Base-by-base conservation (phyloP, 345 rosid genomes). In the Acer saccharum region DNA sequence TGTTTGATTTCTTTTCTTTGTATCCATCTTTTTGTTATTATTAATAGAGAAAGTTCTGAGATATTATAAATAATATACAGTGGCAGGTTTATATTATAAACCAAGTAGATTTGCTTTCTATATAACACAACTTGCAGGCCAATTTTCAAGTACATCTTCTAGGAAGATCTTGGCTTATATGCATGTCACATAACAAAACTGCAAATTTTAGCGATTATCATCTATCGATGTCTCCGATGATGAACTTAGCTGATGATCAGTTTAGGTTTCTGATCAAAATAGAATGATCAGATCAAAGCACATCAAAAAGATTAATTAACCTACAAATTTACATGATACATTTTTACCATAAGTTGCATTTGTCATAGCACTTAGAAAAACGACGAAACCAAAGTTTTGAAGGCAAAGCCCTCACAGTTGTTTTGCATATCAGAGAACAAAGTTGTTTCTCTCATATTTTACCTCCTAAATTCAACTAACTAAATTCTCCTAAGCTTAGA, bases 271-370 rank as follows among this genome's bases (percentile, higher is more conserved):
- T 50, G 55, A 50, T 50, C 55, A 50, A 43, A 48, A 48, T 50
- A 12, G 52, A 44, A 61, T 13, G 29, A 54, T n/a, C 69, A 54
- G 54, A 65, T 65, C 52, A 35, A 67, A 57, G 72, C 65, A 76
- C 68, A 29, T 16, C 65, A 73, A 27, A 73, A 27, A 79, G 11
- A 43, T 4, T 35, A 70, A 50, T 54, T 54, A 77, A 76, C 85
- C 88, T 81, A 86, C 71, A 76, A 84, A 86, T 86, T 66, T 88
- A 85, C 90, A 84, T 61, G 77, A 71, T 58, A 76, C 27, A 67
- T 78, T 79, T 79, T 78, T 79, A 55, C 67, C 85, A 84, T 71
- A 60, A 35, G 48, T 69, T 79, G 64, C 83, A 76, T 8, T 52
- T 52, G 75, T 80, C 79, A n/a, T 61, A 81, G 35, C 25, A 78